phyloP scores from a whole-genome alignment of 345 rosid genomes.

The Orychophragmus violaceus region DNA sequence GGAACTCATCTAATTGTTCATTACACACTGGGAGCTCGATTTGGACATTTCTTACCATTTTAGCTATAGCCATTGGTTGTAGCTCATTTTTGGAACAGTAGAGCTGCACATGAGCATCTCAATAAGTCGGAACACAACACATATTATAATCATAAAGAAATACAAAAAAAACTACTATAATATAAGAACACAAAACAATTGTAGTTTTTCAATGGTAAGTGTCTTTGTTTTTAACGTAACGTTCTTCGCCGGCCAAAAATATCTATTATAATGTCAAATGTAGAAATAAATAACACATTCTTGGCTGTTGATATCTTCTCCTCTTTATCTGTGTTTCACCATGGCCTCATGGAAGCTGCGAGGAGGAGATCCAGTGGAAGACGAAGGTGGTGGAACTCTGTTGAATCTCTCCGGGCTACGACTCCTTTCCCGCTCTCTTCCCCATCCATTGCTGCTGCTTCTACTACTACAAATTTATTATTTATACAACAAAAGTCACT shows the following conservation, averaged over 20 bases:
- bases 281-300: background rate
- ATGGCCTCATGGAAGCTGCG: constrained; percentile 71
- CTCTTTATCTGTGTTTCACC: constrained; percentile 23
- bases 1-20: too few species aligned
- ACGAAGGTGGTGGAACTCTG: constrained; percentile 28
- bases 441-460: constrained; percentile 45
- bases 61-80: too few species aligned
- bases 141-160: too few species aligned
- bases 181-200: too few species aligned
- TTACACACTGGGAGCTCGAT: too few species aligned
- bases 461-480: constrained; percentile 1
- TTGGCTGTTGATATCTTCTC: background rate
- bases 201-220: too few species aligned
- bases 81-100: too few species aligned
- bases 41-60: too few species aligned
- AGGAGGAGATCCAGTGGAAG: constrained; percentile 39
- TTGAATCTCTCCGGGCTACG: constrained; percentile 56
- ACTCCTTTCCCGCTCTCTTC: constrained; percentile 40
- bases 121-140: too few species aligned
- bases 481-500: background rate
- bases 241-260: constrained; percentile 12
- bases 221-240: background rate
- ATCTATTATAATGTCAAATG: background rate
- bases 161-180: too few species aligned
- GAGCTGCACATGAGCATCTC: too few species aligned